Conservation (phyloP, 192 early-diverging fungal genomes). For the Entomortierella beljakovae region DNA sequence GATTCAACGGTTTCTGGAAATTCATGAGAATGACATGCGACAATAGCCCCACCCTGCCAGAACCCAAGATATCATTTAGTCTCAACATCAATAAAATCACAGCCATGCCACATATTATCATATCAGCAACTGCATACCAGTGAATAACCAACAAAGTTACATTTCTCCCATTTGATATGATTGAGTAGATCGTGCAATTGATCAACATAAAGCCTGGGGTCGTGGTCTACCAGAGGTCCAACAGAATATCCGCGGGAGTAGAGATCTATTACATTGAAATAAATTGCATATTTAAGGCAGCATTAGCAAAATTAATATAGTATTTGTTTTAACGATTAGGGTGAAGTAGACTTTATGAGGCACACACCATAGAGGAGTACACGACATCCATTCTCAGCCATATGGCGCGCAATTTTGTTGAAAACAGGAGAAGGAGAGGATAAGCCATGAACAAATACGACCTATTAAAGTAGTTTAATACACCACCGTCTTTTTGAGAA, state of each 20-base stretch:
- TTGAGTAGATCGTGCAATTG: constrained; percentile 40
- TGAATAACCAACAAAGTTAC: constrained; percentile 51
- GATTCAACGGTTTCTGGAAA: constrained; percentile 47
- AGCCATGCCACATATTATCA: not conserved
- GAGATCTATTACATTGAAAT: constrained; percentile 14
- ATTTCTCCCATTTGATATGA: constrained; percentile 38
- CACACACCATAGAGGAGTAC: constrained; percentile 41
- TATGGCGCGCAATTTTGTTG: constrained; percentile 22
- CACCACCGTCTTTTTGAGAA: too few species aligned
- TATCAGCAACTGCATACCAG: constrained; percentile 10
- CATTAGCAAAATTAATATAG: too few species aligned
- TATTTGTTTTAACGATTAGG: not conserved
- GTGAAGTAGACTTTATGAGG: not conserved
- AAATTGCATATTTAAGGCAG: too few species aligned
- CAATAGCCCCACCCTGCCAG: constrained; percentile 46
- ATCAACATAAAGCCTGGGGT: constrained; percentile 40
- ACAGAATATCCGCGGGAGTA: constrained; percentile 48
- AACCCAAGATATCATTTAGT: too few species aligned
- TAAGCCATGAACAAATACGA: constrained; percentile 49
- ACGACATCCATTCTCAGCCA: constrained; percentile 37
- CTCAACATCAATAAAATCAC: not conserved
- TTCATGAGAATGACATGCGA: constrained; percentile 24
- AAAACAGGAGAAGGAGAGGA: constrained; percentile 44
- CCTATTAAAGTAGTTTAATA: constrained; percentile 1
- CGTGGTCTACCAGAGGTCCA: constrained; percentile 34